A percentile compares a stretch with the other conserved stretches of the same genome.
phyloP scores from a whole-genome alignment of 1,139 yeast genomes.

The Diutina siamensis region DNA sequence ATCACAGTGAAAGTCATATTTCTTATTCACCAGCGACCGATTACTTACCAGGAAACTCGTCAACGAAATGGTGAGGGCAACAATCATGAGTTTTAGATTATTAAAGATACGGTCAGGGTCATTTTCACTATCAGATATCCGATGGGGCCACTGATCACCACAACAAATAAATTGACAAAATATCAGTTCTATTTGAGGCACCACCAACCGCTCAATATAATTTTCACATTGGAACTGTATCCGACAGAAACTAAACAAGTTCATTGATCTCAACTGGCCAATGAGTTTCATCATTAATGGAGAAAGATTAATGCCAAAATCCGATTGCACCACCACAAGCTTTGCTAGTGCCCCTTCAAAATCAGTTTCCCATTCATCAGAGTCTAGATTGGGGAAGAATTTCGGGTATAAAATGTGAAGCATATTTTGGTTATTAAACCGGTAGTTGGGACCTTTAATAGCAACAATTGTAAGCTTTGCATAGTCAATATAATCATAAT shows the following conservation, averaged over 20 bases:
- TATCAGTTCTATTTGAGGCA: not conserved
- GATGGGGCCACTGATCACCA: not conserved
- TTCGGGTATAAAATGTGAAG: slow-evolving; percentile 37
- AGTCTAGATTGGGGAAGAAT: slow-evolving; percentile 33
- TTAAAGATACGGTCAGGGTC: not conserved
- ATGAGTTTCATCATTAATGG: not conserved
- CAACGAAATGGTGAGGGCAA: not conserved
- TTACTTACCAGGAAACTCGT: not conserved
- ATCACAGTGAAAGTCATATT: not conserved
- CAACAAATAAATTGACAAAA: not conserved
- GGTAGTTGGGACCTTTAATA: slow-evolving; percentile 29
- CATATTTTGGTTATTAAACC: slow-evolving; percentile 31
- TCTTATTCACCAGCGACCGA: not conserved
- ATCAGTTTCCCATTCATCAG: slow-evolving; percentile 26
- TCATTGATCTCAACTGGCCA: not conserved
- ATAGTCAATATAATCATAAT: slow-evolving; percentile 22
- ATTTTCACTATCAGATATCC: not conserved
- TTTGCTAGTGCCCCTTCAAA: not conserved
- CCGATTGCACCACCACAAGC: not conserved
- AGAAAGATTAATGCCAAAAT: not conserved
- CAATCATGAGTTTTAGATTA: not conserved
- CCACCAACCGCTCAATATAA: not conserved
- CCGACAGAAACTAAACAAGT: not conserved
- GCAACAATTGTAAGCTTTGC: slow-evolving; percentile 33
- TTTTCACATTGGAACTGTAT: not conserved